Percentiles rank a stretch among this genome's conserved stretches.
These are phyloP conservation scores for Farysia itapuensis DNA, from an alignment of 1,284 basidiomycete species.

Conservation along the genomic window DNA sequence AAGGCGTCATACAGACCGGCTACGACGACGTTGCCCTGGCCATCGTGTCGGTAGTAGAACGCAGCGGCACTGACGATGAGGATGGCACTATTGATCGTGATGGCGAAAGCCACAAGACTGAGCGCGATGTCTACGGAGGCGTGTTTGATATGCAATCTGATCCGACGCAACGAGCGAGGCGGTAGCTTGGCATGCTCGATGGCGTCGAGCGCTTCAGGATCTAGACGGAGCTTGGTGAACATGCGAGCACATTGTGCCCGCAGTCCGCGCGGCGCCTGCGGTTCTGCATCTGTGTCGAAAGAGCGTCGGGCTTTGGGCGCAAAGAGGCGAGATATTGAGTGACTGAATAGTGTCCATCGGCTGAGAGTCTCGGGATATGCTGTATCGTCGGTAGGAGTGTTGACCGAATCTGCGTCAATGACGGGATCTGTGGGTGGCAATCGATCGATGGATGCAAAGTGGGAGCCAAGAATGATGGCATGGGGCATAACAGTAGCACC, in stretches of 20 bases:
- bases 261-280: no score
- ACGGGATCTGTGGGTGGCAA: no score
- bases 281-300: no score
- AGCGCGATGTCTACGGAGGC: conserved; percentile 57
- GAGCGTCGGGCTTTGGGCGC: not conserved
- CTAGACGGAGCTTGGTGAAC: not conserved
- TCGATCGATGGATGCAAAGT: conserved; percentile 60
- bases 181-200: conserved; percentile 6
- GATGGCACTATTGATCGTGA: conserved; percentile 79
- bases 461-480: conserved; percentile 82
- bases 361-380: no score
- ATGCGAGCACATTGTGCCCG: no score
- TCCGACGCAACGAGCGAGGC: conserved; percentile 17
- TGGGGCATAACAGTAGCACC: conserved; percentile 77
- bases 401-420: no score
- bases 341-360: conserved; percentile 1
- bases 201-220: not conserved
- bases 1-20: conserved; percentile 54
- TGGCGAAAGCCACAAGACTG: conserved; percentile 60
- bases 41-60: conserved; percentile 50
- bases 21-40: conserved; percentile 33
- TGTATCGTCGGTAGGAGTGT: no score
- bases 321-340: not conserved
- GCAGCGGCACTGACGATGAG: conserved; percentile 65
- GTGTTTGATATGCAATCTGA: conserved; percentile 51